phyloP scores from a whole-genome alignment of 345 rosid genomes.

The Erucastrum elatum region DNA sequence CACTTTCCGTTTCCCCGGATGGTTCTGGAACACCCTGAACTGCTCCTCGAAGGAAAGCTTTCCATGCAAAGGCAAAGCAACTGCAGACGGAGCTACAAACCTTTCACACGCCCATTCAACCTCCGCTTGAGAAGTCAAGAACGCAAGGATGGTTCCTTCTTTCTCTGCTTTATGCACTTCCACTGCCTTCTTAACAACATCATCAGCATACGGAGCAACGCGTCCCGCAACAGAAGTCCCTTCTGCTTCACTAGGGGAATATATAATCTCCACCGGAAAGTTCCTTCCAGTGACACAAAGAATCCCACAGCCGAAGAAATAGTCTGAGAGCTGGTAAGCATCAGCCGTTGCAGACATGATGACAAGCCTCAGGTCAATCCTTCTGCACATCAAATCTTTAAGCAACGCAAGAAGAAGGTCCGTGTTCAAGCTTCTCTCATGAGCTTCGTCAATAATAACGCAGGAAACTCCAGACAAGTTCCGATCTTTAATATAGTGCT shows the following conservation, averaged over 20 bases:
- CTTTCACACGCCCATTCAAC: conserved; percentile 93
- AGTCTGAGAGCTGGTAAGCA: conserved; percentile 72
- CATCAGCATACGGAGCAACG: conserved; percentile 60
- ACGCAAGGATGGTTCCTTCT: conserved; percentile 85
- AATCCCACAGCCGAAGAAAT: conserved; percentile 65
- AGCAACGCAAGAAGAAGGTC: conserved; percentile 85
- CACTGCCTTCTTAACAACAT: conserved; percentile 59
- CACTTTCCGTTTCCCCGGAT: conserved; percentile 74
- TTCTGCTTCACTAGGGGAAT: conserved; percentile 50
- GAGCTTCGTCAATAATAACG: conserved; percentile 87
- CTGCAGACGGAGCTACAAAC: conserved; percentile 56
- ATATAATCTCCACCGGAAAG: conserved; percentile 76
- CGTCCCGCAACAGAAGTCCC: conserved; percentile 41
- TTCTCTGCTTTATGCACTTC: conserved; percentile 61
- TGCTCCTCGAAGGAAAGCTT: conserved; percentile 80
- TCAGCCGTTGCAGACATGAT: conserved; percentile 98
- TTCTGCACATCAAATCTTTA: conserved; percentile 56
- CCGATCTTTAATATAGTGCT: conserved; percentile 64
- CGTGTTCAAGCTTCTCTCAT: conserved; percentile 91
- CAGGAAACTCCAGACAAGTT: conserved; percentile 76
- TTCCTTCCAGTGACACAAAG: conserved; percentile 68
- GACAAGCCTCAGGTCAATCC: conserved; percentile 66
- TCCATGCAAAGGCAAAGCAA: conserved; percentile 81
- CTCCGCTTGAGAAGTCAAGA: conserved; percentile 86
- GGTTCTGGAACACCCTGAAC: conserved; percentile 55